Evolutionary conservation across 2,329 filamentous ascomycete genomes (phyloP).

Genomic region (Exophiala mesophila): DNA sequence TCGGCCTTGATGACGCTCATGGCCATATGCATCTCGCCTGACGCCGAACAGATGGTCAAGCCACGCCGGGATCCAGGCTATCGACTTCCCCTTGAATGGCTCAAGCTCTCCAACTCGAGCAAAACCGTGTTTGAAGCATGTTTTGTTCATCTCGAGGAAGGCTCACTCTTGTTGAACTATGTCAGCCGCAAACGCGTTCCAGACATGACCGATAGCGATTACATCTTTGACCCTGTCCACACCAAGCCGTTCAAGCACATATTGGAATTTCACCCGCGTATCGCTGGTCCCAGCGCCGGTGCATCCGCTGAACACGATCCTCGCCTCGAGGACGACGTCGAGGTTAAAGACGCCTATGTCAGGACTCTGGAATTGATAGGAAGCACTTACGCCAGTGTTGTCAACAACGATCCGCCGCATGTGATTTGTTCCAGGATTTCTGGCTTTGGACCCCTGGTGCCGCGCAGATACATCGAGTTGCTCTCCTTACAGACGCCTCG

Average conservation of each 20-base stretch:
- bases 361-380: conserved; percentile 28
- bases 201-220: conserved; percentile 17
- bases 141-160: conserved; percentile 23
- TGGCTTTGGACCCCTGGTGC: conserved; percentile 30
- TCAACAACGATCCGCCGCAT: conserved; percentile 24
- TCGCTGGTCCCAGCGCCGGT: too few relatives aligned
- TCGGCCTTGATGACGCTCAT: conserved; percentile 29
- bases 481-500: conserved; percentile 28
- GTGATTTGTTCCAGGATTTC: conserved; percentile 29
- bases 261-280: conserved; percentile 3
- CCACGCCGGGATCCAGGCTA: conserved; percentile 29
- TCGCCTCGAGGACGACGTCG: neutral
- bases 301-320: neutral
- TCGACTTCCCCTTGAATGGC: conserved; percentile 31
- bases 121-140: conserved; percentile 26
- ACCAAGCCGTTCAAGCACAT: conserved; percentile 19
- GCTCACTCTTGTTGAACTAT: conserved; percentile 24
- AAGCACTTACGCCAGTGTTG: conserved; percentile 26
- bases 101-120: conserved; percentile 29
- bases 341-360: conserved; percentile 12
- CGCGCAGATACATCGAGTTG: conserved; percentile 29
- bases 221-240: conserved; percentile 25
- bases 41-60: conserved; percentile 28
- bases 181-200: conserved; percentile 25
- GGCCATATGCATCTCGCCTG: conserved; percentile 24